Percentiles rank a stretch among this genome's conserved stretches.
Conservation (phyloP, 192 early-diverging fungal species). For the Chytriomyces hyalinus region DNA sequence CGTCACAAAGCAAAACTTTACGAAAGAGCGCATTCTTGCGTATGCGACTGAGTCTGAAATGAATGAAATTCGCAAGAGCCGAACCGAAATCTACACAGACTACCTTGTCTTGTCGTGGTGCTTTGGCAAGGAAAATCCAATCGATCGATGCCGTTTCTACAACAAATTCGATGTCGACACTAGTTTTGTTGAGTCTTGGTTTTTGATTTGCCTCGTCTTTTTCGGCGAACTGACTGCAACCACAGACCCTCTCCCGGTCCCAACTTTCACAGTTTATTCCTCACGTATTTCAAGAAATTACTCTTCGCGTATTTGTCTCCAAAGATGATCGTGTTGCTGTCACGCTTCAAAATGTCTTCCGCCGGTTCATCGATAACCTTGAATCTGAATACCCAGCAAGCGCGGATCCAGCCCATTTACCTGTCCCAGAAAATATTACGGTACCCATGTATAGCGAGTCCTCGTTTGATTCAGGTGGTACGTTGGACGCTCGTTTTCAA, state of each 20-base stretch:
- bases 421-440: no score
- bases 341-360: background rate
- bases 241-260: constrained; percentile 59
- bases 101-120: constrained; percentile 79
- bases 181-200: constrained; percentile 1
- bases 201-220: constrained; percentile 1
- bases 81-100: constrained; percentile 78
- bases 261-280: constrained; percentile 77
- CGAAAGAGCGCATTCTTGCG: constrained; percentile 61
- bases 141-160: constrained; percentile 83
- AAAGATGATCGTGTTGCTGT: constrained; percentile 4
- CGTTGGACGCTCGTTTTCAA: no score
- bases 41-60: constrained; percentile 44
- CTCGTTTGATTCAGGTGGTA: no score
- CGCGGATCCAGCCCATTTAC: no score
- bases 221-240: background rate
- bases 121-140: constrained; percentile 85
- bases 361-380: constrained; percentile 4
- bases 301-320: constrained; percentile 65
- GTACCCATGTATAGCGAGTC: no score
- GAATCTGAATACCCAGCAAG: background rate
- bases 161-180: constrained; percentile 63
- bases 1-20: constrained; percentile 57
- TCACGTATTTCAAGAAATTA: constrained; percentile 68
- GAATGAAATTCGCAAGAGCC: constrained; percentile 28